A percentile compares a stretch with the other conserved stretches of the same genome.
phyloP scores from a whole-genome alignment of 1,139 yeast genomes.

The Arxiozyma slooffiae region DNA sequence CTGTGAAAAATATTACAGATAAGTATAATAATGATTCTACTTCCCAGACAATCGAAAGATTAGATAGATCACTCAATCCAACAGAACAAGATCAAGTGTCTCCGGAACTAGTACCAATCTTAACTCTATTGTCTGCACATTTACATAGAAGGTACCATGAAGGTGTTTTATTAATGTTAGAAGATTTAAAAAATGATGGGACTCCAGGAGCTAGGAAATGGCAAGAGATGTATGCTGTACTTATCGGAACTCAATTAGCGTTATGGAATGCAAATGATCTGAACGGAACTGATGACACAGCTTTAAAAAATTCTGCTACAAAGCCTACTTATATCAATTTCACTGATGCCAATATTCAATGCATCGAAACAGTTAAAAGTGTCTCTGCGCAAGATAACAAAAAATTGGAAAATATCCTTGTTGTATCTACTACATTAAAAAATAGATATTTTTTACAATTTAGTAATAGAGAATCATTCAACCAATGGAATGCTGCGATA shows the following conservation, averaged over 20 bases:
- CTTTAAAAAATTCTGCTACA: conserved; percentile 42
- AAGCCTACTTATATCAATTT: conserved; percentile 87
- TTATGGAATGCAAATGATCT: conserved; percentile 82
- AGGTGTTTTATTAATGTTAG: conserved; percentile 62
- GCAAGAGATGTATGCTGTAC: conserved; percentile 86
- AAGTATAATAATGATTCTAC: not conserved
- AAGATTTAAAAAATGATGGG: conserved; percentile 74
- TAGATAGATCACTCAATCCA: conserved; percentile 12
- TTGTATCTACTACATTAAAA: conserved; percentile 82
- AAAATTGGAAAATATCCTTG: conserved; percentile 64
- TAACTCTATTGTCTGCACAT: conserved; percentile 62
- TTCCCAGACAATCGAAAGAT: conserved; percentile 6
- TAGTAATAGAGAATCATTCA: conserved; percentile 45
- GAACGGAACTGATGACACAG: conserved; percentile 40
- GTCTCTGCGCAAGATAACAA: conserved; percentile 78
- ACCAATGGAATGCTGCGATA: conserved; percentile 71
- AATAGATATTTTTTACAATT: conserved; percentile 78
- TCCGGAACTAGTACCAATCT: conserved; percentile 72
- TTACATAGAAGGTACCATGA: conserved; percentile 64
- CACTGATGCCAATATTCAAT: conserved; percentile 80
- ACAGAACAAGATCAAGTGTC: conserved; percentile 20
- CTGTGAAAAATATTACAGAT: conserved; percentile 1
- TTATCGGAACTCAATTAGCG: conserved; percentile 84
- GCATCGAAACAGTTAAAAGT: conserved; percentile 54
- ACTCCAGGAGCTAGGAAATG: conserved; percentile 72